These are phyloP conservation scores for Hymenoscyphus repandus DNA, from an alignment of 2,329 filamentous ascomycete genomes.

Conservation along the genomic window DNA sequence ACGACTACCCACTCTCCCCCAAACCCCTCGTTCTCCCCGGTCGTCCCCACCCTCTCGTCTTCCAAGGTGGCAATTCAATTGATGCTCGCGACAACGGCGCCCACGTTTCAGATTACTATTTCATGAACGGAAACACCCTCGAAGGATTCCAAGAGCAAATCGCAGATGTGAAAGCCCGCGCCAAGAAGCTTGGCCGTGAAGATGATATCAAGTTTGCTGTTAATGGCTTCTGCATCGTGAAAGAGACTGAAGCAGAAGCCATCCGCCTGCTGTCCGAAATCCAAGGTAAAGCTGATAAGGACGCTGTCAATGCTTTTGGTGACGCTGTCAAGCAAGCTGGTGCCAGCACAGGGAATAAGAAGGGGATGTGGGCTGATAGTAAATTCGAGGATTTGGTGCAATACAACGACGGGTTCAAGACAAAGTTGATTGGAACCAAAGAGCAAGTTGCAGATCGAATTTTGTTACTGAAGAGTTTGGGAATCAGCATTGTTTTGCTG, in stretches of 20 bases:
- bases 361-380: slow-evolving; percentile 48
- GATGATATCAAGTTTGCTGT: slow-evolving; percentile 44
- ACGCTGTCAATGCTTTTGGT: slow-evolving; percentile 44
- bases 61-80: slow-evolving; percentile 47
- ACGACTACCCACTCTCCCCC: slow-evolving; percentile 44
- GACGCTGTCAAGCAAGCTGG: slow-evolving; percentile 46
- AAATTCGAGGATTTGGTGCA: slow-evolving; percentile 49
- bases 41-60: slow-evolving; percentile 45
- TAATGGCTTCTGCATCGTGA: slow-evolving; percentile 45
- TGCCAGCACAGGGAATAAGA: slow-evolving; percentile 40
- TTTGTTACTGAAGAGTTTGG: slow-evolving; percentile 41
- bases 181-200: slow-evolving; percentile 39
- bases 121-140: slow-evolving; percentile 52
- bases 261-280: slow-evolving; percentile 45
- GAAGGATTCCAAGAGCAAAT: slow-evolving; percentile 48
- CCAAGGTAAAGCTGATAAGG: slow-evolving; percentile 46
- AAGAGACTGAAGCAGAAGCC: slow-evolving; percentile 45
- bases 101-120: slow-evolving; percentile 45
- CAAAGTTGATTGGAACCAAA: slow-evolving; percentile 47
- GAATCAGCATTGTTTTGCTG: slow-evolving; percentile 39
- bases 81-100: slow-evolving; percentile 46
- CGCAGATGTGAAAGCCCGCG: slow-evolving; percentile 41
- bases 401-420: slow-evolving; percentile 52
- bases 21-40: slow-evolving; percentile 42
- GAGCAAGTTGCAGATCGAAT: slow-evolving; percentile 47